Percentiles rank a stretch among this genome's conserved stretches.
These are phyloP conservation scores for Yamadazyma oceani DNA, from an alignment of 1,139 yeast genomes.

Conservation along the genomic window DNA sequence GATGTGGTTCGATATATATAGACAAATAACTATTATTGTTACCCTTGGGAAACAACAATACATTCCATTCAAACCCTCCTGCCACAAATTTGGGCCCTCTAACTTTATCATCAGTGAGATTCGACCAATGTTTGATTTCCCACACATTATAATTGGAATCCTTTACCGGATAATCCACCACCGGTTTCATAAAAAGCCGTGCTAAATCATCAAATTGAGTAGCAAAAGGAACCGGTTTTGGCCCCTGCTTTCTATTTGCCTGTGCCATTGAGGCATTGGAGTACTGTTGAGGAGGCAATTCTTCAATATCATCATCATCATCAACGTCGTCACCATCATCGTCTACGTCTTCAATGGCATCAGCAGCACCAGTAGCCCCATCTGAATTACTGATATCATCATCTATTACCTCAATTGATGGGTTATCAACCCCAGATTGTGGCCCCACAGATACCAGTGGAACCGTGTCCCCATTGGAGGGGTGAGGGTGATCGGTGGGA, in stretches of 20 bases:
- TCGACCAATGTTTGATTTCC: constrained; percentile 69
- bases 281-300: neutral
- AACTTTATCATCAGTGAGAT: constrained; percentile 50
- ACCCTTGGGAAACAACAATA: constrained; percentile 77
- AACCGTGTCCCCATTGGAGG: too few relatives aligned
- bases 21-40: constrained; percentile 54
- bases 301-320: constrained; percentile 2
- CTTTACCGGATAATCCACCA: constrained; percentile 44
- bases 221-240: constrained; percentile 26
- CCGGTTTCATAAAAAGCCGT: constrained; percentile 36
- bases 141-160: constrained; percentile 59
- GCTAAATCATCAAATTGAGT: constrained; percentile 31
- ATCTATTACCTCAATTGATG: too few relatives aligned
- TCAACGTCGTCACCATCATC: constrained; percentile 1
- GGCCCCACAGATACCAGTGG: too few relatives aligned
- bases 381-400: too few relatives aligned
- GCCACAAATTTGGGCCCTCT: constrained; percentile 55
- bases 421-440: too few relatives aligned
- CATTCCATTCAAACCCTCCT: constrained; percentile 74
- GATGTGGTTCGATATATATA: constrained; percentile 63
- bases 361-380: too few relatives aligned
- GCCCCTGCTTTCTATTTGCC: neutral
- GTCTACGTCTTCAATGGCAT: neutral
- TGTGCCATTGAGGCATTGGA: neutral
- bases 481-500: neutral